phyloP scores from a whole-genome alignment of 345 rosid species.

The Salix purpurea region DNA sequence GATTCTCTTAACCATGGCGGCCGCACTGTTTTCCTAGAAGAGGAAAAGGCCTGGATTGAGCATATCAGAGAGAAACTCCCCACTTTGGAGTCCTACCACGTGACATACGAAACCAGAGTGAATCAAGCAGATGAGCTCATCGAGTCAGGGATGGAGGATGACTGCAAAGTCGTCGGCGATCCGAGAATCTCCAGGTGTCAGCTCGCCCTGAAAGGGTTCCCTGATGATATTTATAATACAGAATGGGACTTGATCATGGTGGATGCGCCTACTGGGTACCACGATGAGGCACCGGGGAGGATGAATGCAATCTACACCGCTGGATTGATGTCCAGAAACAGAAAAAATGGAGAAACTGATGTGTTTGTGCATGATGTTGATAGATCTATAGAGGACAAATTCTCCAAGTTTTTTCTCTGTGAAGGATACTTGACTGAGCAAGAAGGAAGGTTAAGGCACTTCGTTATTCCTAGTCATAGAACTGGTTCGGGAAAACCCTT shows the following conservation, averaged over 20 bases:
- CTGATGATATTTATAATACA: slow-evolving; percentile 51
- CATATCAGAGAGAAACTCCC: slow-evolving; percentile 49
- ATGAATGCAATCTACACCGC: slow-evolving; percentile 85
- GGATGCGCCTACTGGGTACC: slow-evolving; percentile 89
- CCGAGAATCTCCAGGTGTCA: slow-evolving; percentile 57
- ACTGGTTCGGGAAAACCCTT: slow-evolving; percentile 40
- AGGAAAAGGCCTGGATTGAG: slow-evolving; percentile 71
- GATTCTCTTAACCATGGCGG: slow-evolving; percentile 72
- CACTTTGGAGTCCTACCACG: slow-evolving; percentile 64
- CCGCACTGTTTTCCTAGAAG: slow-evolving; percentile 79
- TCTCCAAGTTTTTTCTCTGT: slow-evolving; percentile 64
- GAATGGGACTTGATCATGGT: slow-evolving; percentile 96
- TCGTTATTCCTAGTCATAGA: slow-evolving; percentile 70
- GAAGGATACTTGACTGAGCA: slow-evolving; percentile 65
- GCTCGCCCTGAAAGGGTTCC: slow-evolving; percentile 64
- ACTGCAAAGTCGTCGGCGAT: slow-evolving; percentile 47
- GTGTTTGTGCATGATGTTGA: slow-evolving; percentile 90
- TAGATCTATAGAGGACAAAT: slow-evolving; percentile 69
- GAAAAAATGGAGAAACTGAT: slow-evolving; percentile 59
- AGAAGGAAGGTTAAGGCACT: slow-evolving; percentile 70
- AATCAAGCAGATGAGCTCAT: slow-evolving; percentile 51
- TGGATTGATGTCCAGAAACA: slow-evolving; percentile 71
- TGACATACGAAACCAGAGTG: slow-evolving; percentile 62
- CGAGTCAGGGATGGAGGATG: slow-evolving; percentile 32
- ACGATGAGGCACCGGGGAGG: slow-evolving; percentile 77